phyloP scores from a whole-genome alignment of 1,284 basidiomycete genomes.

The Bjerkandera adusta region DNA sequence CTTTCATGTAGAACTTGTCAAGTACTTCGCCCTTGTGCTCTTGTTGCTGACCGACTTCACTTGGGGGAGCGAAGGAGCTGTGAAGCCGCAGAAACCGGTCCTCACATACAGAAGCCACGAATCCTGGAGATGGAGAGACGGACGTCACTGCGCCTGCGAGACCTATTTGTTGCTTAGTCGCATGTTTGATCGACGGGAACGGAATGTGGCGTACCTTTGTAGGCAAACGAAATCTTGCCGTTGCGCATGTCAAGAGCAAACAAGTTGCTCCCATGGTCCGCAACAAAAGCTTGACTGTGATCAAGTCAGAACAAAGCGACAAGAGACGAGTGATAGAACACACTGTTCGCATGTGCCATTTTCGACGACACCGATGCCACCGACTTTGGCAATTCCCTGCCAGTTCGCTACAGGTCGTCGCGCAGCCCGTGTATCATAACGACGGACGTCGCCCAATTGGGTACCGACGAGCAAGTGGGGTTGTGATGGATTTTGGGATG shows the following conservation, averaged over 20 bases:
- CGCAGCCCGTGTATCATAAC: slow-evolving; percentile 78
- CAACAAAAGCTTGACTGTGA: slow-evolving; percentile 71
- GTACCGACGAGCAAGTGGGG: slow-evolving; percentile 73
- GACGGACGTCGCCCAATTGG: slow-evolving; percentile 70
- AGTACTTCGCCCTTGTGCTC: slow-evolving; percentile 66
- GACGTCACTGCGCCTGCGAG: slow-evolving; percentile 69
- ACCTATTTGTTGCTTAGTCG: slow-evolving; percentile 51
- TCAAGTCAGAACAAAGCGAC: not conserved
- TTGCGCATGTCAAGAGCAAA: slow-evolving; percentile 75
- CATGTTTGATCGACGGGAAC: slow-evolving; percentile 5
- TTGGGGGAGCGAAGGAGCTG: slow-evolving; percentile 56
- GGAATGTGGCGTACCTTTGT: slow-evolving; percentile 51
- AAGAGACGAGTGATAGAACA: slow-evolving; percentile 28
- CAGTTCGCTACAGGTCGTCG: slow-evolving; percentile 72
- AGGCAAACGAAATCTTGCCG: slow-evolving; percentile 68
- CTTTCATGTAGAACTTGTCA: slow-evolving; percentile 68
- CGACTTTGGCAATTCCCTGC: slow-evolving; percentile 56
- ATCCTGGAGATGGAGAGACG: slow-evolving; percentile 48
- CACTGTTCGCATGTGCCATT: slow-evolving; percentile 69
- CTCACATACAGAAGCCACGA: slow-evolving; percentile 58
- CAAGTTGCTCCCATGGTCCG: slow-evolving; percentile 70
- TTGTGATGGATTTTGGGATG: slow-evolving; percentile 36
- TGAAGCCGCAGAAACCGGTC: slow-evolving; percentile 79
- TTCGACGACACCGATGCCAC: slow-evolving; percentile 66
- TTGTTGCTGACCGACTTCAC: slow-evolving; percentile 48